These are phyloP conservation scores for Bipolaris sorokiniana DNA, from an alignment of 2,329 filamentous ascomycete genomes.

Conservation along the genomic window DNA sequence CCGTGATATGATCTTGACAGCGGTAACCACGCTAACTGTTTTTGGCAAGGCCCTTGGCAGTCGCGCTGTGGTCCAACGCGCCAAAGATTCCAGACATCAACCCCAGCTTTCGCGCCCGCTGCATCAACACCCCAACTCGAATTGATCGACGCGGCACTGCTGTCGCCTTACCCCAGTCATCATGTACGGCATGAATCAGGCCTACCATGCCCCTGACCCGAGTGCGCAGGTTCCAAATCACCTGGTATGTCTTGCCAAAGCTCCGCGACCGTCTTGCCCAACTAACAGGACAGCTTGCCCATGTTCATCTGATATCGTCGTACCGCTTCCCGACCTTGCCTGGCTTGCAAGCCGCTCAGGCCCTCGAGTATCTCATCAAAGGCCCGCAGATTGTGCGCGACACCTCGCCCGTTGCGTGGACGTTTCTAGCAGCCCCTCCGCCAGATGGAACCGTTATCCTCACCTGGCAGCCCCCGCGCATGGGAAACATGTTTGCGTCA, in stretches of 20 bases:
- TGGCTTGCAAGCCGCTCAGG: conserved; percentile 74
- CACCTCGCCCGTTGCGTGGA: conserved; percentile 88
- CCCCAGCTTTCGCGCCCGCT: conserved; percentile 29
- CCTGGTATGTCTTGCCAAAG: conserved; percentile 34
- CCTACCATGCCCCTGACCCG: conserved; percentile 41
- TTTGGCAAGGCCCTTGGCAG: conserved; percentile 8
- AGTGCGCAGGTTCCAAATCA: conserved; percentile 45
- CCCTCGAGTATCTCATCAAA: conserved; percentile 81
- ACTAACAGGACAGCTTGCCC: conserved; percentile 67
- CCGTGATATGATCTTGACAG: background rate
- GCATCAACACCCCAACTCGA: conserved; percentile 17
- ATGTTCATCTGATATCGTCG: conserved; percentile 87
- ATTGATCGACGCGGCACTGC: conserved; percentile 24
- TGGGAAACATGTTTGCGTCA: conserved; percentile 78
- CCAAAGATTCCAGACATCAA: conserved; percentile 28
- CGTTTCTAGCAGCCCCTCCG: conserved; percentile 79
- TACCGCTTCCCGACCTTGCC: conserved; percentile 78
- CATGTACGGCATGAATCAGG: conserved; percentile 47
- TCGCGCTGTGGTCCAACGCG: conserved; percentile 27
- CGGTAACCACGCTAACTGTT: background rate
- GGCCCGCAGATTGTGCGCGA: conserved; percentile 87
- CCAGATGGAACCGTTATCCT: conserved; percentile 80
- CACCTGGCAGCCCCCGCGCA: conserved; percentile 80
- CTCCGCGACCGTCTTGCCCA: conserved; percentile 11
- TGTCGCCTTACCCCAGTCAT: conserved; percentile 34